A percentile compares a stretch with the other conserved stretches of the same genome.
These are phyloP conservation scores for Closterium sp. DNA, from an alignment of 139 green algal species.

Conservation along the genomic window DNA sequence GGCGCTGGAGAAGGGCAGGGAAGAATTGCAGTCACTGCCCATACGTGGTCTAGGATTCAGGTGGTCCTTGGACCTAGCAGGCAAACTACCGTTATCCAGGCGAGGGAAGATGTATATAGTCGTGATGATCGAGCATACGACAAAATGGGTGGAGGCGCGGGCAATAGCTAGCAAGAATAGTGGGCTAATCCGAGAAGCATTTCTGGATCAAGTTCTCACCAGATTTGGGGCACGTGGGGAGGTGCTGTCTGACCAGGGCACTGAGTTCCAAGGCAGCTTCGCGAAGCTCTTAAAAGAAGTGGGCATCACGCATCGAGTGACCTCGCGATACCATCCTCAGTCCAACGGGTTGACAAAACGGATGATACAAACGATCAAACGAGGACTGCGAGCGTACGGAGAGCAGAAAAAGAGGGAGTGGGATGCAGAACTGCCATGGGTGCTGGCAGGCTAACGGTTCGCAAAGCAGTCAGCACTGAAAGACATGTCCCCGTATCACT, in stretches of 20 bases:
- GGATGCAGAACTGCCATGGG: too few species aligned
- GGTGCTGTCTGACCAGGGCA: slow-evolving; percentile 48
- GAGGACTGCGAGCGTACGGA: too few species aligned
- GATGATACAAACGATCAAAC: too few species aligned
- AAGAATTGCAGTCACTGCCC: background rate
- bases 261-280: slow-evolving; percentile 24
- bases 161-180: slow-evolving; percentile 28
- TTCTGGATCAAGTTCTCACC: slow-evolving; percentile 29
- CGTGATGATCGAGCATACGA: slow-evolving; percentile 49
- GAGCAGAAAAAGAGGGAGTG: too few species aligned
- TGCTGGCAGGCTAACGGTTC: too few species aligned
- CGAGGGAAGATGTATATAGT: slow-evolving; percentile 43
- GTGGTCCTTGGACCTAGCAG: slow-evolving; percentile 24
- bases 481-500: too few species aligned
- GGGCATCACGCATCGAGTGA: slow-evolving; percentile 43
- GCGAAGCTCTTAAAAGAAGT: background rate
- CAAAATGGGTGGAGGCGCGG: slow-evolving; percentile 34
- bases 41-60: background rate
- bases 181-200: background rate
- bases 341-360: slow-evolving; percentile 17
- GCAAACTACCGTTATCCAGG: background rate
- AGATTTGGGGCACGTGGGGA: slow-evolving; percentile 38
- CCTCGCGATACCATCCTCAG: slow-evolving; percentile 40
- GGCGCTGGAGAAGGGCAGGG: too few species aligned
- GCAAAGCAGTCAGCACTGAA: too few species aligned